phyloP scores from a whole-genome alignment of 345 rosid species.

The Ceriops decandra region DNA sequence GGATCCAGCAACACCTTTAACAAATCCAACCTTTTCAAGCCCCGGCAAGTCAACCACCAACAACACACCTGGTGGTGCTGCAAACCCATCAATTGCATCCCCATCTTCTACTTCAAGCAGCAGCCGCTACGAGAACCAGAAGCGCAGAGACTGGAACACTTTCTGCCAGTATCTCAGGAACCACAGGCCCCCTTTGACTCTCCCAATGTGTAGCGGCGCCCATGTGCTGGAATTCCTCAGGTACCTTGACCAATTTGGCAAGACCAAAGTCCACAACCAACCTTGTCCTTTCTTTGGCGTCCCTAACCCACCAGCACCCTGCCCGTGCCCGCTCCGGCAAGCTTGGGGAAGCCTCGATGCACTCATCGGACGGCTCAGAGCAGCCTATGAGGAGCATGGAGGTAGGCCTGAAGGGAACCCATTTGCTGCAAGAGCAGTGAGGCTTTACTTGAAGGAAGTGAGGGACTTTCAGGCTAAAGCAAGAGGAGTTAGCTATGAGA shows the following conservation, averaged over 20 bases:
- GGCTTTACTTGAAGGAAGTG: constrained; percentile 82
- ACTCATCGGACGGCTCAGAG: constrained; percentile 93
- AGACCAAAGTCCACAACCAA: constrained; percentile 77
- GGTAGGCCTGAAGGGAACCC: constrained; percentile 84
- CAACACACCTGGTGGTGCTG: neutral
- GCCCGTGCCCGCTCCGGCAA: constrained; percentile 87
- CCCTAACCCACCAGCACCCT: constrained; percentile 85
- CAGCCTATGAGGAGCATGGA: constrained; percentile 90
- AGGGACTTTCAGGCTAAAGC: constrained; percentile 92
- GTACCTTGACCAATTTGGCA: constrained; percentile 69
- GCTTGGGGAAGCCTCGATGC: constrained; percentile 99
- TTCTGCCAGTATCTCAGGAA: constrained; percentile 82
- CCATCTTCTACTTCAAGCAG: constrained; percentile 33
- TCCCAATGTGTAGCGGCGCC: constrained; percentile 75
- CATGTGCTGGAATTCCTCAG: constrained; percentile 85
- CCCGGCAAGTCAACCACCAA: neutral
- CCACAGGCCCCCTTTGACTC: constrained; percentile 70
- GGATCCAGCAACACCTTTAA: constrained; percentile 23
- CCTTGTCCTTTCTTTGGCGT: constrained; percentile 83
- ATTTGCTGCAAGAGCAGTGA: constrained; percentile 78
- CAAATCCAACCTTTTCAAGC: constrained; percentile 17
- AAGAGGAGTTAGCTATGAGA: constrained; percentile 87
- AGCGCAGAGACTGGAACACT: constrained; percentile 89
- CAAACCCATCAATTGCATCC: neutral
- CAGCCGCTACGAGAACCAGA: constrained; percentile 84